phyloP scores from a whole-genome alignment of 2,329 filamentous ascomycete genomes.

The Tolypocladium guangdongense region DNA sequence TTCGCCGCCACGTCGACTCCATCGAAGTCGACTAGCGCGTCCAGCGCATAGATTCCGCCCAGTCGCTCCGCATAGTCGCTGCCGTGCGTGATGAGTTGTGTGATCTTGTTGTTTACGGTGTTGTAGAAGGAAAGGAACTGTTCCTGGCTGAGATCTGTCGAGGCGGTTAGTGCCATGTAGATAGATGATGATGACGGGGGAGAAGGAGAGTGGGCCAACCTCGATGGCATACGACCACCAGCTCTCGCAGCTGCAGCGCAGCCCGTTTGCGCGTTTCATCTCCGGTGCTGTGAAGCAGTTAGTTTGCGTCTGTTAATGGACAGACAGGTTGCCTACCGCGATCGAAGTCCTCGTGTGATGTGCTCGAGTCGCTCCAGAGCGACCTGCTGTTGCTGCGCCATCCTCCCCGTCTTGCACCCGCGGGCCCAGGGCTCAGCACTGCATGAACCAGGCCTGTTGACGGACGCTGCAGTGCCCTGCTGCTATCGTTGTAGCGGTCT shows the following conservation, averaged over 20 bases:
- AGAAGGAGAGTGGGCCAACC: conserved; percentile 24
- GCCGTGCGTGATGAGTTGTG: conserved; percentile 66
- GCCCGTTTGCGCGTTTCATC: conserved; percentile 43
- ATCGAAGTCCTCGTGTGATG: conserved; percentile 43
- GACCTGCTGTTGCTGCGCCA: conserved; percentile 38
- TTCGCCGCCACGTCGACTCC: conserved; percentile 89
- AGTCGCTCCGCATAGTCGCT: conserved; percentile 80
- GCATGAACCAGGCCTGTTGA: conserved; percentile 15
- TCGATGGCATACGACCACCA: conserved; percentile 44
- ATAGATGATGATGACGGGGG: not conserved
- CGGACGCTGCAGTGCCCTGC: conserved; percentile 2
- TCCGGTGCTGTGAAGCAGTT: conserved; percentile 15
- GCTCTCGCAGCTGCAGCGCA: conserved; percentile 42
- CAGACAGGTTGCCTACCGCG: conserved; percentile 30
- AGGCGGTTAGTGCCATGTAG: conserved; percentile 8
- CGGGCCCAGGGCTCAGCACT: conserved; percentile 10
- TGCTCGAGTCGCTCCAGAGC: conserved; percentile 45
- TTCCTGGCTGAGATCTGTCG: conserved; percentile 63
- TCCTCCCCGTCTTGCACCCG: conserved; percentile 17
- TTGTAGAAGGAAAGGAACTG: conserved; percentile 56
- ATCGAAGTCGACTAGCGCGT: conserved; percentile 90
- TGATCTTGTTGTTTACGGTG: conserved; percentile 45
- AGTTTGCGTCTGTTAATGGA: conserved; percentile 3
- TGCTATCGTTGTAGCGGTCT: conserved; percentile 1
- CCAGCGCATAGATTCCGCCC: conserved; percentile 84